Conservation (phyloP, 2,329 filamentous ascomycete species). For the Colletotrichum karsti region DNA sequence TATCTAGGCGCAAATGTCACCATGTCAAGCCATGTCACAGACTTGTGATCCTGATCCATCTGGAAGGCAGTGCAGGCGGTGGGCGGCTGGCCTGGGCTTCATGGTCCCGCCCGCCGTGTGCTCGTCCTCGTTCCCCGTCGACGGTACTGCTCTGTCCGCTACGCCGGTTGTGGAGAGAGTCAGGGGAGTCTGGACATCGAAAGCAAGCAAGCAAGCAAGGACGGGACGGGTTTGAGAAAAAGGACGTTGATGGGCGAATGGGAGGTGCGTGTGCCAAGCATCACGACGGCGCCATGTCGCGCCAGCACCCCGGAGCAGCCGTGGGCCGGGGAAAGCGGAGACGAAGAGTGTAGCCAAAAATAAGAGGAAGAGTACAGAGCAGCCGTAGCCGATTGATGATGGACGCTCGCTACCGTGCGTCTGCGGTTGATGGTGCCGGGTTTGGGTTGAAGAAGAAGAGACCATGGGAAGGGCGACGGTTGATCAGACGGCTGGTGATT, state of each 20-base stretch:
- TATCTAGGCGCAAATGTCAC: slow-evolving; percentile 3
- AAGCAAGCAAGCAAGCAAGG: not conserved
- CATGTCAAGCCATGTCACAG: slow-evolving; percentile 28
- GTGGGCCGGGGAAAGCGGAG: slow-evolving; percentile 18
- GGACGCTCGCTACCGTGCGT: slow-evolving; percentile 12
- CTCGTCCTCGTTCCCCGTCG: not conserved
- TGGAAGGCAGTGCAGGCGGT: slow-evolving; percentile 20
- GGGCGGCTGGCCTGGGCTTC: not conserved
- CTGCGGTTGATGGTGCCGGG: slow-evolving; percentile 19
- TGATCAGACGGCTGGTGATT: slow-evolving; percentile 28
- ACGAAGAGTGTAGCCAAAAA: slow-evolving; percentile 12
- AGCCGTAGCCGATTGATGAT: slow-evolving; percentile 22
- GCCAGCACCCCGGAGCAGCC: slow-evolving; percentile 21
- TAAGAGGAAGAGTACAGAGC: not conserved
- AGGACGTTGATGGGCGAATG: slow-evolving; percentile 1
- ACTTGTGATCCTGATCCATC: slow-evolving; percentile 15
- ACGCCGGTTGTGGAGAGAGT: not conserved
- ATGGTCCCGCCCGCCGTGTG: too few relatives aligned
- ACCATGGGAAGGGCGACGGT: slow-evolving; percentile 2
- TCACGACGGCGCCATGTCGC: slow-evolving; percentile 23
- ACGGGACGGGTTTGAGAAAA: not conserved
- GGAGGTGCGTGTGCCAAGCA: slow-evolving; percentile 17
- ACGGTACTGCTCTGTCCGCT: not conserved
- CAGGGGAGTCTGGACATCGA: not conserved
- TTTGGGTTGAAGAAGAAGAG: not conserved